Evolutionary conservation across 768 basidiomycete species (phyloP), one percentile per base, ranked within the genome.

Genomic region (Phaffia tasmanica): DNA sequence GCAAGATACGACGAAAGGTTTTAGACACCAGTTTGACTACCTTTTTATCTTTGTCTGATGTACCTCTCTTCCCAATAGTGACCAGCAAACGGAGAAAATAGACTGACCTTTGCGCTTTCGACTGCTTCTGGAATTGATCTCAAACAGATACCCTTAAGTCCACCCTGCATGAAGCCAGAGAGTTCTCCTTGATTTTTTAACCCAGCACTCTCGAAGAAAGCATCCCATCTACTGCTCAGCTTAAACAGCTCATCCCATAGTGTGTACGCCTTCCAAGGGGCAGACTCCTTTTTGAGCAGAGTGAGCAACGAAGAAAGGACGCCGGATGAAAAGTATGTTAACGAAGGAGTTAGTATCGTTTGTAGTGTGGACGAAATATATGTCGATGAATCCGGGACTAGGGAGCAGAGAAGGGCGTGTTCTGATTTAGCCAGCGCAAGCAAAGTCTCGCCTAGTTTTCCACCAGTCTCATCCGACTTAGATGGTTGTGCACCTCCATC

Each of bases 51-150:
- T n/a, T n/a, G n/a, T n/a, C n/a, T n/a, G 11, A 42, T 42, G 35
- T 42, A 42, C 35, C 6, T 42, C 11, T 11, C 11, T 5, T 4
- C 11, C 11, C 35, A 11, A 42, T 42, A 42, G 35, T 4, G 35
- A 42, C 11, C 11, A 42, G 35, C 4, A 42, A 11, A 42, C 35
- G 35, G 6, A 11, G 11, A 11, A 42, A 42, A 42, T 11, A 23
- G 15, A 54, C 53, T 23, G 11, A 68, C 56, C 60, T 63, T 63
- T 18, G 67, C 67, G 14, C 67, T 23, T 42, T 63, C 67, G 48
- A 68, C 62, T 14, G 54, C 56, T 42, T 68, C 67, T 8, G 67
- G 67, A 5, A 68, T 18, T 15, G 54, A 25, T 19, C 67, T 57
- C 62, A 55, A 25, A 46, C 61, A 63, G 15, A 59, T 18, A 1